phyloP scores from a whole-genome alignment of 352 stramenopile genomes.

The Pythium dissimile region DNA sequence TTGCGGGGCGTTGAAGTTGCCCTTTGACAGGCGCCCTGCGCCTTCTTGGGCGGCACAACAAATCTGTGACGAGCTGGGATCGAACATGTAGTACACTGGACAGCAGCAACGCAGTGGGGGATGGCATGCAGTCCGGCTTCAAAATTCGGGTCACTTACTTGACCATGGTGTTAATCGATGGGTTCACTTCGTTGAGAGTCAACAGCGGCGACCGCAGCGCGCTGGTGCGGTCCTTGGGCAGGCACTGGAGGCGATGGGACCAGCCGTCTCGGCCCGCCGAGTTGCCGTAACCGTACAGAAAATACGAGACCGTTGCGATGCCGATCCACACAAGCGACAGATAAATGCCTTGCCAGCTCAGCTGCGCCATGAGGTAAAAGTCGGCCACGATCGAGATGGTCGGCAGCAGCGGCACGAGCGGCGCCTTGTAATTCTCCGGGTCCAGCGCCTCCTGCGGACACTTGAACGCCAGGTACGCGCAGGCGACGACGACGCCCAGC shows the following conservation, averaged over 20 bases:
- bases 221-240: constrained; percentile 34
- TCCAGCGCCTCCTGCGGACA: constrained; percentile 46
- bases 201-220: constrained; percentile 42
- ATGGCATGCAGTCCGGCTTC: too few species aligned
- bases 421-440: constrained; percentile 44
- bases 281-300: constrained; percentile 66
- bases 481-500: constrained; percentile 29
- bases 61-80: too few species aligned
- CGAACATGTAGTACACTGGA: neutral
- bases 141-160: constrained; percentile 8
- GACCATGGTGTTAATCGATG: constrained; percentile 34
- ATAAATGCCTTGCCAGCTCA: constrained; percentile 42
- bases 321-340: constrained; percentile 49
- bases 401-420: constrained; percentile 62
- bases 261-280: constrained; percentile 54
- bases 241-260: constrained; percentile 42
- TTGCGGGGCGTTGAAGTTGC: too few species aligned
- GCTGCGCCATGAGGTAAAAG: constrained; percentile 67
- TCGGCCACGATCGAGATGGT: constrained; percentile 52
- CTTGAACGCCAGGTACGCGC: constrained; percentile 44
- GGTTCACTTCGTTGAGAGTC: constrained; percentile 43
- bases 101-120: too few species aligned
- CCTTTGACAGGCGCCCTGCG: too few species aligned
- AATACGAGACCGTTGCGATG: constrained; percentile 60
- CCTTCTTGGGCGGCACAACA: too few species aligned